Evolutionary conservation across 768 basidiomycete genomes (phyloP), one percentile per base, ranked within the genome.

Genomic region (Kwoniella dendrophila): DNA sequence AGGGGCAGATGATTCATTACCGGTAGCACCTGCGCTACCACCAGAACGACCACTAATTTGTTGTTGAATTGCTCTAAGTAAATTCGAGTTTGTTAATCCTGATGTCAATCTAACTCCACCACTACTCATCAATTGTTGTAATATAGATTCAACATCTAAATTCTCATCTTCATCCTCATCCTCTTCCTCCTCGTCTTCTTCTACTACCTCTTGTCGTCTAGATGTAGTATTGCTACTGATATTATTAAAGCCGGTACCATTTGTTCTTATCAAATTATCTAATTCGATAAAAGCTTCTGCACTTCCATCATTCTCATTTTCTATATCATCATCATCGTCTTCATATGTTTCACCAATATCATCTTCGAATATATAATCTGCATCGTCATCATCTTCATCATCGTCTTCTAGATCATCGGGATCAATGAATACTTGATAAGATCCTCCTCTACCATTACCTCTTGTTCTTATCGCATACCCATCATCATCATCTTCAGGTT

Each of bases 371-470:
- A 63, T 40, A 18, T 56, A 49, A n/a, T 49, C 62, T 11, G 56
- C 60, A 20, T 69, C 60, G 48, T 72, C 71, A 29, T 63, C 65
- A 8, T 47, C 53, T 11, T 67, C 63, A 4, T 66, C 67, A 18
- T 66, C 67, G 18, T 65, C 59, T n/a, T 48, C 14, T 10, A 33
- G 12, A 36, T 64, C 65, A 30, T 56, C 49, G 32, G 29, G 32
- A 51, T 55, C 59, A 8, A 47, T 33, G 29, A 54, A 61, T 1
- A 62, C 67, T 45, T 52, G 64, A 22, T 60, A 66, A 6, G 41
- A 59, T 38, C 66, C 18, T 45, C 45, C 11, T 59, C 62, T 48
- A 59, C 44, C 34, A 53, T 38, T 43, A 43, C 18, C 18, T 7
- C 41, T 11, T 11, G 41, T 43, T 20, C 29, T 50, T 50, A 43